Percentiles rank a stretch among this genome's conserved stretches.
Conservation (phyloP, 305 asterid species). For the Fraxinus greggii region DNA sequence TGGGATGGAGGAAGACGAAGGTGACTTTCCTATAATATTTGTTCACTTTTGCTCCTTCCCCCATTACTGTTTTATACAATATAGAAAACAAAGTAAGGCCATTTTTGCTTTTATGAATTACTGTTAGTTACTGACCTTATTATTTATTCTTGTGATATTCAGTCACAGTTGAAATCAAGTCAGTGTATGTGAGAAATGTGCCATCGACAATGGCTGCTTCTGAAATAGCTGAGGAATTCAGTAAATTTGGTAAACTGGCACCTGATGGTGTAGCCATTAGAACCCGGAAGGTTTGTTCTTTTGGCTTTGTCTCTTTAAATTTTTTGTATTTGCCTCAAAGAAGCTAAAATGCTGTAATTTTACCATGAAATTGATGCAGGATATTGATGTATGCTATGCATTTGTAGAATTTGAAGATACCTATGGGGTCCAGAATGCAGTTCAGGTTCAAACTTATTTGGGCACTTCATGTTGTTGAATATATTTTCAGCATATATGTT, state of each 20-base stretch:
- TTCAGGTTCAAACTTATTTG: constrained; percentile 57
- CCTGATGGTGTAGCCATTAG: constrained; percentile 96
- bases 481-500: background rate
- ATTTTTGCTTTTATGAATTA: background rate
- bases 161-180: constrained; percentile 73
- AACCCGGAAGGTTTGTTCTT: constrained; percentile 80
- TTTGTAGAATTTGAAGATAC: constrained; percentile 93
- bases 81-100: background rate
- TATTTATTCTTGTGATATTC: background rate
- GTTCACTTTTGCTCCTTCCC: background rate
- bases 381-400: constrained; percentile 88
- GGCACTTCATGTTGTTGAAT: background rate
- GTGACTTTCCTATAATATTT: constrained; percentile 34
- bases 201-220: constrained; percentile 84
- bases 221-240: constrained; percentile 90
- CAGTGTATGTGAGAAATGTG: constrained; percentile 93
- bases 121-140: constrained; percentile 5
- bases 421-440: constrained; percentile 88
- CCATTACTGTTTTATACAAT: background rate
- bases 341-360: constrained; percentile 19
- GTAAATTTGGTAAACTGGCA: constrained; percentile 77
- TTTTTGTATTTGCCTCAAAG: background rate
- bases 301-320: constrained; percentile 1
- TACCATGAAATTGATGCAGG: constrained; percentile 51
- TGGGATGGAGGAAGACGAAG: constrained; percentile 79